phyloP scores from a whole-genome alignment of 345 rosid genomes.

The Eucalyptus marginata region DNA sequence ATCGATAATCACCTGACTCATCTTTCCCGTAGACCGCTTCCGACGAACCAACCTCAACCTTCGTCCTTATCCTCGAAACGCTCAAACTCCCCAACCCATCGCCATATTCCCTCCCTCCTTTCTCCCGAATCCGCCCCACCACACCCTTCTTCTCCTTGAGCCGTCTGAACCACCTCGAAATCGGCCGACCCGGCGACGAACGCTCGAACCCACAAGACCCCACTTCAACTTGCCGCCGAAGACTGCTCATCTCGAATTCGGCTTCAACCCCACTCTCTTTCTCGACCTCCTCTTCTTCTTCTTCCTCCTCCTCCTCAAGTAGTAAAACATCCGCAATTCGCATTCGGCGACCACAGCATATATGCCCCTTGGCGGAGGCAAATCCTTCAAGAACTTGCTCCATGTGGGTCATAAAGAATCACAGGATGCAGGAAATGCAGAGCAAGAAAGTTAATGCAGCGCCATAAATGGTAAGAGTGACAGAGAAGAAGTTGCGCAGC shows the following conservation, averaged over 20 bases:
- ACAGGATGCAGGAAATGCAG: not conserved
- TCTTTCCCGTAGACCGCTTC: not conserved
- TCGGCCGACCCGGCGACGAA: not conserved
- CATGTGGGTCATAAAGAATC: not conserved
- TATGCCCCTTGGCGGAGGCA: not conserved
- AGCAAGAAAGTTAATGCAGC: not conserved
- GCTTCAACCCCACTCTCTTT: not conserved
- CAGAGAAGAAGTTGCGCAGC: not conserved
- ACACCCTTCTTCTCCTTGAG: not conserved
- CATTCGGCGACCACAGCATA: not conserved
- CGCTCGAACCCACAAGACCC: not conserved
- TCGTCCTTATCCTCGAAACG: not conserved
- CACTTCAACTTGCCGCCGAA: not conserved
- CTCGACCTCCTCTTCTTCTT: not conserved
- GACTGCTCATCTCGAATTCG: not conserved
- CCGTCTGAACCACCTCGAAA: constrained; percentile 12
- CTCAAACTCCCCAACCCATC: not conserved
- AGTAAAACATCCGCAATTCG: not conserved
- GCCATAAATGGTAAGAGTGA: not conserved
- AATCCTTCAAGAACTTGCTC: not conserved
- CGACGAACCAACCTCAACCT: not conserved
- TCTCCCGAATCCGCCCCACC: not conserved
- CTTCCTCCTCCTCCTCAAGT: not conserved
- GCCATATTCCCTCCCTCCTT: not conserved
- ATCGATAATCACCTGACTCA: not conserved